phyloP scores from a whole-genome alignment of 2,329 filamentous ascomycete genomes.

The Trichoderma arundinaceum region DNA sequence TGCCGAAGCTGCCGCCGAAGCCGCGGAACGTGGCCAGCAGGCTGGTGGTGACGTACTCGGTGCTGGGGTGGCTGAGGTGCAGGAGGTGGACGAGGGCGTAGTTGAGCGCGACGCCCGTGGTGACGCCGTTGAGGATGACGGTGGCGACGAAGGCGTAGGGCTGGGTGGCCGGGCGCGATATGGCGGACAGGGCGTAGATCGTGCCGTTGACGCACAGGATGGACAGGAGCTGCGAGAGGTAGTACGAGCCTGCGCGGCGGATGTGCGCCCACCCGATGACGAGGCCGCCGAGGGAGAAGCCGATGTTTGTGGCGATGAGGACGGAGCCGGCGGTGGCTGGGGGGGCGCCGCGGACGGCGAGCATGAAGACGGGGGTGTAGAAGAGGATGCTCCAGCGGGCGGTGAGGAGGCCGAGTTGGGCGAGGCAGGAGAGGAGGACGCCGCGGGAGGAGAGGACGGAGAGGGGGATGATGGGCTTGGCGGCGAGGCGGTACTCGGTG shows the following conservation, averaged over 20 bases:
- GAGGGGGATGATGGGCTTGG: constrained; percentile 77
- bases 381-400: constrained; percentile 81
- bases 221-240: constrained; percentile 64
- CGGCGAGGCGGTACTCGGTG: constrained; percentile 67
- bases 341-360: constrained; percentile 73
- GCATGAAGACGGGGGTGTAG: constrained; percentile 79
- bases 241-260: constrained; percentile 74
- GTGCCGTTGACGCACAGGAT: constrained; percentile 67
- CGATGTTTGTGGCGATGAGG: constrained; percentile 79
- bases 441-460: constrained; percentile 71
- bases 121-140: constrained; percentile 73
- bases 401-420: constrained; percentile 79
- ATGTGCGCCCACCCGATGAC: constrained; percentile 78
- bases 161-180: constrained; percentile 52
- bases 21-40: constrained; percentile 80
- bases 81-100: constrained; percentile 82
- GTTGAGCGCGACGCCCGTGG: constrained; percentile 75
- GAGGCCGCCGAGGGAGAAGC: constrained; percentile 76
- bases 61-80: constrained; percentile 68
- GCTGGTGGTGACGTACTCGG: constrained; percentile 77
- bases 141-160: constrained; percentile 58
- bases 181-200: constrained; percentile 60
- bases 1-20: constrained; percentile 81
- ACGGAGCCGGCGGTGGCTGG: constrained; percentile 75
- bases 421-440: constrained; percentile 73